phyloP scores from a whole-genome alignment of 2,329 filamentous ascomycete genomes.

The Pestalotiopsis sp. region DNA sequence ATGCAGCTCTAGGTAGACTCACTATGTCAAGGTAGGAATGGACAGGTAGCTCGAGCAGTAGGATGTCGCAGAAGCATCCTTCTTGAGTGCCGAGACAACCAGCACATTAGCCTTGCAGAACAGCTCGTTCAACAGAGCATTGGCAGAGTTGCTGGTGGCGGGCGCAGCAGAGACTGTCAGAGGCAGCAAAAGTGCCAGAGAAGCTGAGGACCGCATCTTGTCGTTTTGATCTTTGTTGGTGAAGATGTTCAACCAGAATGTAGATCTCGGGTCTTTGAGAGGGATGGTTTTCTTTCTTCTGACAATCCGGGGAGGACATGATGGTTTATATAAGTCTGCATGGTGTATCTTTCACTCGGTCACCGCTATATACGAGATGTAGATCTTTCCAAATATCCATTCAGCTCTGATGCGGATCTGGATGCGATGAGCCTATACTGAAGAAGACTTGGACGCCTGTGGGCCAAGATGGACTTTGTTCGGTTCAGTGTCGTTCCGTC shows the following conservation, averaged over 20 bases:
- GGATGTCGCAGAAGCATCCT: conserved; percentile 11
- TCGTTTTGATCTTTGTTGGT: neutral
- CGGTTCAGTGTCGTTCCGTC: too few relatives aligned
- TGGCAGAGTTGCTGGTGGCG: conserved; percentile 2
- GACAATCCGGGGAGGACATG: too few relatives aligned
- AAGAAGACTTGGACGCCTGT: too few relatives aligned
- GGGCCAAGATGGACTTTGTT: too few relatives aligned
- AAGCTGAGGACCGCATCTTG: conserved; percentile 3
- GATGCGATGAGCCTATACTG: too few relatives aligned
- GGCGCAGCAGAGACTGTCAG: conserved; percentile 6
- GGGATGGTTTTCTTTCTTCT: too few relatives aligned
- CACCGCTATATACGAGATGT: too few relatives aligned
- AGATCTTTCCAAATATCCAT: too few relatives aligned
- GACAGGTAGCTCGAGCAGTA: conserved; percentile 17
- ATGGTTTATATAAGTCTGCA: too few relatives aligned
- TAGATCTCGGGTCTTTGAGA: neutral
- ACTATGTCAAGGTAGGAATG: conserved; percentile 3
- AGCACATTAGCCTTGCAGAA: conserved; percentile 16
- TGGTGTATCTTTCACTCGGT: too few relatives aligned
- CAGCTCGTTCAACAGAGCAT: conserved; percentile 5
- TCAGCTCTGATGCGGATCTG: too few relatives aligned
- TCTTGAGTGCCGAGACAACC: conserved; percentile 14
- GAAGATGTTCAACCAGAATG: neutral
- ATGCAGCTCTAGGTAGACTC: neutral
- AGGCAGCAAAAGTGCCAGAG: conserved; percentile 1